These are phyloP conservation scores for Populus hybrid DNA, from an alignment of 441 rosid genomes.

Conservation along the genomic window DNA sequence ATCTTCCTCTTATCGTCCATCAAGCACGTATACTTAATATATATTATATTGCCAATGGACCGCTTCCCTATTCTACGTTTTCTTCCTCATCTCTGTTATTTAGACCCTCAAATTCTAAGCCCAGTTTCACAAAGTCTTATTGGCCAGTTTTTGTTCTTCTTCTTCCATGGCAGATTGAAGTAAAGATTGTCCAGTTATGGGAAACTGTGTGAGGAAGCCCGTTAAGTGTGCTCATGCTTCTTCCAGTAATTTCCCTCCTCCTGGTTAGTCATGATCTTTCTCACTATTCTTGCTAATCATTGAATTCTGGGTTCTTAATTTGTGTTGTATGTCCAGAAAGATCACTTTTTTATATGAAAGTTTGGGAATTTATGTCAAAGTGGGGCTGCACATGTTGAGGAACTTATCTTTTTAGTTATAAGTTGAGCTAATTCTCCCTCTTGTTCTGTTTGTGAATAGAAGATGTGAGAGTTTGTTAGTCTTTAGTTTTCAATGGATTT, in stretches of 20 bases:
- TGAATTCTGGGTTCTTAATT: neutral
- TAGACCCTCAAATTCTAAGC: neutral
- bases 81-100: neutral
- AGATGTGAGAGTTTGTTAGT: neutral
- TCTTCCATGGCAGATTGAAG: neutral
- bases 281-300: neutral
- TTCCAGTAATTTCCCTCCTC: conserved; percentile 23
- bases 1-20: neutral
- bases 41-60: conserved; percentile 5
- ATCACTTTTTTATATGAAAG: neutral
- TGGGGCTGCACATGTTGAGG: neutral
- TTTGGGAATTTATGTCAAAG: neutral
- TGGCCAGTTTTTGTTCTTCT: neutral
- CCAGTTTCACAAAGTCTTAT: neutral
- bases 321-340: neutral
- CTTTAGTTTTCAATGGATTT: neutral
- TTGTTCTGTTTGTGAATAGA: neutral
- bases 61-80: neutral
- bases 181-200: conserved; percentile 28
- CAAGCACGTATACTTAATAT: too few relatives aligned
- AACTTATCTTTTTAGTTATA: neutral
- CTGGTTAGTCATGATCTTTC: conserved; percentile 28
- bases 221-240: conserved; percentile 57
- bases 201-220: conserved; percentile 46
- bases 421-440: neutral